phyloP scores from a whole-genome alignment of 116 monocot genomes.

The Papilionanthe hybrid region DNA sequence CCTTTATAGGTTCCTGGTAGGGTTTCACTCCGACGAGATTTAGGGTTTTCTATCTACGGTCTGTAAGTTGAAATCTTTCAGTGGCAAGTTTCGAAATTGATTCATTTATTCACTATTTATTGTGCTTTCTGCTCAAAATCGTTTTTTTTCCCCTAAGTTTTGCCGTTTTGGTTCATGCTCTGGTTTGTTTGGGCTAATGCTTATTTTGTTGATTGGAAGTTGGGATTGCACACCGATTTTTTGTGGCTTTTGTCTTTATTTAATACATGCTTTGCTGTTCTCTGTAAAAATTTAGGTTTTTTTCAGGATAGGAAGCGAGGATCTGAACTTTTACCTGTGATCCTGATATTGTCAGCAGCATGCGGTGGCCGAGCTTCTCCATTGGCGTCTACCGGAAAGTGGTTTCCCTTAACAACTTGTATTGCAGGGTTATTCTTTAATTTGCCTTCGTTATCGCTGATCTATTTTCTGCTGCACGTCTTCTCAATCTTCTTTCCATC shows the following conservation, averaged over 20 bases:
- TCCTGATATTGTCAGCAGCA: slow-evolving; percentile 17
- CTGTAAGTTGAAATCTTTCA: background rate
- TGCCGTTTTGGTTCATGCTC: too few relatives aligned
- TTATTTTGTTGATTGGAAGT: too few relatives aligned
- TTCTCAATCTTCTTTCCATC: background rate
- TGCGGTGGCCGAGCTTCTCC: slow-evolving; percentile 20
- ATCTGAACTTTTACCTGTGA: background rate
- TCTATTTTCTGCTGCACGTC: background rate
- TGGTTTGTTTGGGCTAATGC: background rate
- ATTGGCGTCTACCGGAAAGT: slow-evolving; percentile 52
- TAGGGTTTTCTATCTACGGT: background rate
- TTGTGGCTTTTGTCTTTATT: too few relatives aligned
- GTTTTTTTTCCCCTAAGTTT: background rate
- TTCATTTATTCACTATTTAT: background rate
- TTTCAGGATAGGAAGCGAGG: background rate
- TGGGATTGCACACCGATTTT: background rate
- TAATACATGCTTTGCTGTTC: too few relatives aligned
- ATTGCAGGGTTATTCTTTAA: slow-evolving; percentile 81
- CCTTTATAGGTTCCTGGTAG: too few relatives aligned
- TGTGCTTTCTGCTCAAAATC: background rate
- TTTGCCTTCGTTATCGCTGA: background rate
- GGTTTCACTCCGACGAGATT: too few relatives aligned
- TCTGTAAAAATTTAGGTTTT: background rate
- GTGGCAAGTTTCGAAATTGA: too few relatives aligned
- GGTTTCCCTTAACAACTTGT: slow-evolving; percentile 66